A percentile compares a stretch with the other conserved stretches of the same genome.
phyloP scores from a whole-genome alignment of 148 eudicot genomes.

The Rhododendron ovatum region DNA sequence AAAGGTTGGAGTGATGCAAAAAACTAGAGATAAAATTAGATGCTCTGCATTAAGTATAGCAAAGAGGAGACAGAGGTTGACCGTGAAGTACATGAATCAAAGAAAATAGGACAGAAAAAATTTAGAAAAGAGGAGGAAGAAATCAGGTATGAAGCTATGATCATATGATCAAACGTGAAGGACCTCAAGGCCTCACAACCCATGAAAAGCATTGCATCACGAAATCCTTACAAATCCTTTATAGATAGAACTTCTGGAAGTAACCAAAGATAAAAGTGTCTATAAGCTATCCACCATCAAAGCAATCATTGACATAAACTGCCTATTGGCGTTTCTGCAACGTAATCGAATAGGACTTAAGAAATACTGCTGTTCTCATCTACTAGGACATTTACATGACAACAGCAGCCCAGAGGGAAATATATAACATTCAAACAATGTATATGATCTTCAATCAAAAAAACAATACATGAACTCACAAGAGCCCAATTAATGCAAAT shows the following conservation, averaged over 20 bases:
- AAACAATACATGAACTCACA: not conserved
- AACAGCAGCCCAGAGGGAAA: not conserved
- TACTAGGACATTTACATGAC: not conserved
- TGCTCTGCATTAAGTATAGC: not conserved
- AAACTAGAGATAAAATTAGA: not conserved
- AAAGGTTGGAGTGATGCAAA: not conserved
- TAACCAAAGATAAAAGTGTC: not conserved
- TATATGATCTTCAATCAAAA: not conserved
- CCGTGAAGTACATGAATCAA: not conserved
- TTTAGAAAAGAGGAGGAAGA: not conserved
- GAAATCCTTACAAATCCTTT: not conserved
- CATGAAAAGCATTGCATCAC: not conserved
- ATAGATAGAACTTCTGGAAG: not conserved
- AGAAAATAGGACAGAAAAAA: not conserved
- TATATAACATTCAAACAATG: not conserved
- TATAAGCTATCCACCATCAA: not conserved
- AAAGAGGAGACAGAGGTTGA: not conserved
- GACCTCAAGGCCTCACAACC: not conserved
- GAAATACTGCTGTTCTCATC: not conserved
- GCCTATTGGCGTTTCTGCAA: not conserved
- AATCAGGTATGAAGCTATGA: not conserved
- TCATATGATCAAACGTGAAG: not conserved
- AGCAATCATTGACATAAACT: not conserved
- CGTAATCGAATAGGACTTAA: not conserved
- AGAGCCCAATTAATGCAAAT: not conserved